Conservation (phyloP, 208 protist species). For the Trichomonas vaginalis region DNA sequence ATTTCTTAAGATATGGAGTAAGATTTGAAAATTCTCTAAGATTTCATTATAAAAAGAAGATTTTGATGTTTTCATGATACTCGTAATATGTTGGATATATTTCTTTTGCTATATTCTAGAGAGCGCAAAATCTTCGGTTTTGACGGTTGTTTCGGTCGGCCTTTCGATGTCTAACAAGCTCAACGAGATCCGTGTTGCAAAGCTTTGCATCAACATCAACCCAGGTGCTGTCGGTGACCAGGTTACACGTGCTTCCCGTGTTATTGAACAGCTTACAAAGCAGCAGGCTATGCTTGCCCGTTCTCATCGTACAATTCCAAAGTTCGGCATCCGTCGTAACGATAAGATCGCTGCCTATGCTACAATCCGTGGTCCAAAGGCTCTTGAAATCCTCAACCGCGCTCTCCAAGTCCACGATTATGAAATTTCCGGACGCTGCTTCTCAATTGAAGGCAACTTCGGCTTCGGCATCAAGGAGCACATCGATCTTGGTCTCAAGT, state of each 20-base stretch:
- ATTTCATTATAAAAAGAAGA: too few species aligned
- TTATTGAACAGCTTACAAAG: neutral
- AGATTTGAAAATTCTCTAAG: too few species aligned
- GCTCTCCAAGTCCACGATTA: conserved; percentile 97
- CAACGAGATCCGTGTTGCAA: neutral
- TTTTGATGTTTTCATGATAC: too few species aligned
- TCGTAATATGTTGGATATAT: too few species aligned
- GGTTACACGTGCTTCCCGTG: conserved; percentile 8
- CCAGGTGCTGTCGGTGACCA: neutral
- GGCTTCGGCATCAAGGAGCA: conserved; percentile 99
- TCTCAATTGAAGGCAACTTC: conserved; percentile 80
- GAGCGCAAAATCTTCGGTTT: too few species aligned
- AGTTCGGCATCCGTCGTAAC: conserved; percentile 95
- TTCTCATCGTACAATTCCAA: conserved; percentile 86
- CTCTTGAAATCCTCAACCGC: conserved; percentile 90
- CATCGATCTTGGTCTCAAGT: conserved; percentile 99
- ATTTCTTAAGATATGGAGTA: too few species aligned
- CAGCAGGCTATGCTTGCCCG: neutral
- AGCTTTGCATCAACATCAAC: conserved; percentile 11
- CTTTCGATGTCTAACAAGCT: too few species aligned
- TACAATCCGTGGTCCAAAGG: conserved; percentile 96
- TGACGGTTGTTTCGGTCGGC: too few species aligned
- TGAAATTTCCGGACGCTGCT: conserved; percentile 87
- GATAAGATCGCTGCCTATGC: conserved; percentile 96
- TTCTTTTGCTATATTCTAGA: too few species aligned